Conservation (phyloP, 495 filamentous ascomycete species). For the Neurospora sp. region DNA sequence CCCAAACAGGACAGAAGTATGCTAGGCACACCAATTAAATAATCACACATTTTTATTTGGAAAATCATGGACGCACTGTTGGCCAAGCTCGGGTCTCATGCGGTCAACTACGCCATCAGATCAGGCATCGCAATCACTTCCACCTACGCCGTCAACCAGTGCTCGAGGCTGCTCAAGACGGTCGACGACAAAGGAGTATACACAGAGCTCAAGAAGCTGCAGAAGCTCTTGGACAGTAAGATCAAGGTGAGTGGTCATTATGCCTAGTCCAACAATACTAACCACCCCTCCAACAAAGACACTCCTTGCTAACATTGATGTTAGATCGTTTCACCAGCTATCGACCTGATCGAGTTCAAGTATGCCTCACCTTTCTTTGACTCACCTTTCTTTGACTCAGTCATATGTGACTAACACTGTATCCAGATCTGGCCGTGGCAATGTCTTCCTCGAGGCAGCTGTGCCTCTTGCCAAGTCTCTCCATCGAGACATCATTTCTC, state of each 20-base stretch:
- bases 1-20: neutral
- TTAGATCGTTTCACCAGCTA: slow-evolving; percentile 81
- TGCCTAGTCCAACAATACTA: neutral
- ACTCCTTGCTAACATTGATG: neutral
- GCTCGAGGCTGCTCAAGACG: slow-evolving; percentile 61
- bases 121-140: slow-evolving; percentile 87
- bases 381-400: slow-evolving; percentile 7
- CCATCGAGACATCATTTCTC: slow-evolving; percentile 75
- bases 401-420: neutral
- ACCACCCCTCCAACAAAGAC: neutral
- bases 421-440: slow-evolving; percentile 75
- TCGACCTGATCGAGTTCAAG: slow-evolving; percentile 92
- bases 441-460: slow-evolving; percentile 85
- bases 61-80: slow-evolving; percentile 70
- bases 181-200: slow-evolving; percentile 55
- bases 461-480: slow-evolving; percentile 76
- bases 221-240: slow-evolving; percentile 70
- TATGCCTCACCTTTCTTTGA: slow-evolving; percentile 19
- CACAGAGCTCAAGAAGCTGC: slow-evolving; percentile 59
- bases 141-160: slow-evolving; percentile 74
- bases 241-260: slow-evolving; percentile 51
- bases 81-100: slow-evolving; percentile 56
- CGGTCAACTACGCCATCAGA: slow-evolving; percentile 83
- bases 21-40: neutral
- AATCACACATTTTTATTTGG: neutral